phyloP scores from a whole-genome alignment of 495 filamentous ascomycete species.

The Geopyxis carbonaria region DNA sequence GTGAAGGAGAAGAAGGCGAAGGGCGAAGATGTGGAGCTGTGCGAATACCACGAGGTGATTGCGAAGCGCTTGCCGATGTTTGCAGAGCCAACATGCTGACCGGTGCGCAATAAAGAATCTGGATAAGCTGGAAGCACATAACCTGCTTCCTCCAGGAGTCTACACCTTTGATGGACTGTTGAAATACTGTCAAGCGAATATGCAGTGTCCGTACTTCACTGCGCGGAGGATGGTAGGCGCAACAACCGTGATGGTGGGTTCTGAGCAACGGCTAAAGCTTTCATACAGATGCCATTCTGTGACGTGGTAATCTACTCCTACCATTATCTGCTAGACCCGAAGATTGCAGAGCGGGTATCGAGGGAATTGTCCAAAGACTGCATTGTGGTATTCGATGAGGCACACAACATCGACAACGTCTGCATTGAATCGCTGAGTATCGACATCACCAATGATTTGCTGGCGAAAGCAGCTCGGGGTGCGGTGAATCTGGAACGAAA shows the following conservation, averaged over 20 bases:
- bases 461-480: slow-evolving; percentile 73
- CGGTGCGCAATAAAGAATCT: slow-evolving; percentile 44
- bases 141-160: slow-evolving; percentile 79
- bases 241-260: background rate
- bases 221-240: slow-evolving; percentile 68
- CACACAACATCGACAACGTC: slow-evolving; percentile 99
- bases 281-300: slow-evolving; percentile 74
- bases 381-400: slow-evolving; percentile 97
- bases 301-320: slow-evolving; percentile 99
- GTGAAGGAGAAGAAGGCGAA: slow-evolving; percentile 91
- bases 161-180: slow-evolving; percentile 87
- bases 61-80: background rate
- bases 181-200: slow-evolving; percentile 80
- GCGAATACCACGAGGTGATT: slow-evolving; percentile 84
- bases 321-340: slow-evolving; percentile 93
- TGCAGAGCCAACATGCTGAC: background rate
- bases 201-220: slow-evolving; percentile 96
- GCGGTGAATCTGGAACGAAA: slow-evolving; percentile 77
- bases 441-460: slow-evolving; percentile 84
- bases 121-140: slow-evolving; percentile 83
- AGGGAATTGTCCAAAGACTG: slow-evolving; percentile 94
- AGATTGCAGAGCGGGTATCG: slow-evolving; percentile 93
- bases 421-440: slow-evolving; percentile 97
- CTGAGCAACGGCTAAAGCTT: slow-evolving; percentile 1
- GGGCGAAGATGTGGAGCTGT: slow-evolving; percentile 84